A percentile compares a stretch with the other conserved stretches of the same genome.
phyloP scores from a whole-genome alignment of 139 green algal genomes.

The Dunaliella primolecta region DNA sequence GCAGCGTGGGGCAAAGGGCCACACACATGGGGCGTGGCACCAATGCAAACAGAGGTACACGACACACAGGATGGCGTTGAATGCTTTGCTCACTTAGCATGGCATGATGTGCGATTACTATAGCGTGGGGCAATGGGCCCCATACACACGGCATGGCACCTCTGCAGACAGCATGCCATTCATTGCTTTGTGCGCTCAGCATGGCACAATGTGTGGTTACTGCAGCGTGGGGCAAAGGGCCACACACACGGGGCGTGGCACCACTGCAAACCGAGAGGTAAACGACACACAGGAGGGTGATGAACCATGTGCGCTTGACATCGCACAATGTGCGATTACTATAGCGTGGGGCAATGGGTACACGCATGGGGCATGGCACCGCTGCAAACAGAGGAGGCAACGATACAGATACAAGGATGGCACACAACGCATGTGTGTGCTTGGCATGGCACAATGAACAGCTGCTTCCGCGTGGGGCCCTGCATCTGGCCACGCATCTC shows the following conservation, averaged over 20 bases:
- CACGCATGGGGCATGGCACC: constrained; percentile 52
- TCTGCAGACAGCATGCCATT: constrained; percentile 24
- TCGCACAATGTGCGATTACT: no score
- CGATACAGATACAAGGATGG: no score
- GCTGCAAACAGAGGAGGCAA: constrained; percentile 33
- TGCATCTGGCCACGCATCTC: not conserved
- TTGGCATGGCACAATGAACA: not conserved
- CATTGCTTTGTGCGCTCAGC: not conserved
- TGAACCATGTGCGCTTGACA: no score
- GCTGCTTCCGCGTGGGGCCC: not conserved
- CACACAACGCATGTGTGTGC: not conserved
- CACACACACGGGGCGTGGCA: not conserved
- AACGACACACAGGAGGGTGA: no score
- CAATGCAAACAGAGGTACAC: not conserved
- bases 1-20: not conserved
- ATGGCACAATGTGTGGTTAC: not conserved
- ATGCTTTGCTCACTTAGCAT: no score
- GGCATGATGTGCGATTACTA: no score
- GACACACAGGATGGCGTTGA: no score
- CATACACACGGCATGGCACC: constrained; percentile 52
- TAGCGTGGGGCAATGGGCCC: constrained; percentile 52
- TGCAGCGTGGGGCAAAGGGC: not conserved
- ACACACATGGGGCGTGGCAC: not conserved
- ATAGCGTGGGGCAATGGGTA: constrained; percentile 54
- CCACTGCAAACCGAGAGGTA: not conserved